Evolutionary conservation across 1,139 yeast genomes (phyloP), one percentile per base, ranked within the genome.

Genomic region (Suhomyces atakaporum): DNA sequence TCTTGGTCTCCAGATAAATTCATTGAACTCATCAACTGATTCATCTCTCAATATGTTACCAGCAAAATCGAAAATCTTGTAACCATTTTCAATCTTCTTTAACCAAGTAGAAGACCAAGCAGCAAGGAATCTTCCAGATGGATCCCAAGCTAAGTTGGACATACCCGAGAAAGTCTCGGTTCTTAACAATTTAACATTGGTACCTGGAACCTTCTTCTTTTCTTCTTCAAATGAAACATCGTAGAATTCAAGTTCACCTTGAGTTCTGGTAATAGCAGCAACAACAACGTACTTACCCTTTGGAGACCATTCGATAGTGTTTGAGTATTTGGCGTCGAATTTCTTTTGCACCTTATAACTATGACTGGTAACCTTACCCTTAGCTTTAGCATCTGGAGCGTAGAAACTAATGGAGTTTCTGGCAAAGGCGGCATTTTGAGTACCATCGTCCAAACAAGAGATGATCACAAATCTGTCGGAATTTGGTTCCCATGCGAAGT

Each of bases 1-100:
- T 67, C 98, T 83, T 51, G 98, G 97, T 74, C 99, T 85, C 99
- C 99, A 94, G 45, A 81, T 73, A 54, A 92, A 85, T 46, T 86
- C 90, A 67, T 83, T 87, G 75, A 94, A 88, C 45, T 82, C 85
- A 54, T 87, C 95, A 43, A 86, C 63, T 24, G 77, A 66, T 54
- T 88, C 95, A 53, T 86, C 95, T 51, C 81, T 79, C 46, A 88
- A 63, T 48, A 81, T 51, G 49, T 73, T 75, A 54, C 98, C 99
- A 36, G 87, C 81, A 62, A 87, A 77, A 61, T 88, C 95, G 67
- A 75, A 89, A 51, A 92, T 67, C 63, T 79, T 86, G 77, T 83
- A 94, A 40, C 98, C 98, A 55, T 89, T 88, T 58, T 88, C 96
- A 49, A 85, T 76, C 54, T 80, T 77, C 58, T 86, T 94, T 54